These are phyloP conservation scores for Haematococcus sp. DNA, from an alignment of 139 green algal genomes.

Conservation along the genomic window DNA sequence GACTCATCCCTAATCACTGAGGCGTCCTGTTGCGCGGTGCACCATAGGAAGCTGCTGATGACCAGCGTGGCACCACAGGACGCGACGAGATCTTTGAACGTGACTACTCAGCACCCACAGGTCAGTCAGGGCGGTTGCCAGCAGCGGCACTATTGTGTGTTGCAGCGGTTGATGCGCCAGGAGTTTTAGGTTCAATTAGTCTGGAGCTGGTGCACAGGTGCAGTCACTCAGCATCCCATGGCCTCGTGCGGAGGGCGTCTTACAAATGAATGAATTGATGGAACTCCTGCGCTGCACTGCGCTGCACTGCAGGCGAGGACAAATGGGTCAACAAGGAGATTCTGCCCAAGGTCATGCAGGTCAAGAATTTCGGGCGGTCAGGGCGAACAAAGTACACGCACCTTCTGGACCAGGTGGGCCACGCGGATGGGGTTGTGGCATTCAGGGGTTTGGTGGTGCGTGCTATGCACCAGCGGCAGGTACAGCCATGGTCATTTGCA, in stretches of 20 bases:
- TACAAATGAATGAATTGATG: too few species aligned
- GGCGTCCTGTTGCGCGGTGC: not conserved
- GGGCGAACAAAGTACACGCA: constrained; percentile 95
- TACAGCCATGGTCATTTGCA: too few species aligned
- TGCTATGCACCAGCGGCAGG: too few species aligned
- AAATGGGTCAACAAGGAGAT: constrained; percentile 80
- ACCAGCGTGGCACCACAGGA: constrained; percentile 41
- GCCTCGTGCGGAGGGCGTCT: too few species aligned
- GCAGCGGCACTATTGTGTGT: too few species aligned
- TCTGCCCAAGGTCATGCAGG: constrained; percentile 94
- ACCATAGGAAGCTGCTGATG: constrained; percentile 43
- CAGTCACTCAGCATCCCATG: too few species aligned
- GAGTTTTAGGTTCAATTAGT: not conserved
- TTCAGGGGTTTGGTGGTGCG: too few species aligned
- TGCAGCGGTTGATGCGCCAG: too few species aligned
- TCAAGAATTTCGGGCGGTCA: constrained; percentile 90
- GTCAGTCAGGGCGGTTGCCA: constrained; percentile 7
- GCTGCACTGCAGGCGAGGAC: constrained; percentile 59
- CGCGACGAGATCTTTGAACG: constrained; percentile 69
- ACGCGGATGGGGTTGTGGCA: too few species aligned
- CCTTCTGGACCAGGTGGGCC: constrained; percentile 44
- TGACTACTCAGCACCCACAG: constrained; percentile 86
- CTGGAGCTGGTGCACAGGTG: not conserved
- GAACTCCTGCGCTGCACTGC: not conserved
- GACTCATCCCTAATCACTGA: not conserved